Percentiles rank a stretch among this genome's conserved stretches.
These are phyloP conservation scores for Blastobotrys persicus DNA, from an alignment of 1,139 yeast genomes.

Conservation along the genomic window DNA sequence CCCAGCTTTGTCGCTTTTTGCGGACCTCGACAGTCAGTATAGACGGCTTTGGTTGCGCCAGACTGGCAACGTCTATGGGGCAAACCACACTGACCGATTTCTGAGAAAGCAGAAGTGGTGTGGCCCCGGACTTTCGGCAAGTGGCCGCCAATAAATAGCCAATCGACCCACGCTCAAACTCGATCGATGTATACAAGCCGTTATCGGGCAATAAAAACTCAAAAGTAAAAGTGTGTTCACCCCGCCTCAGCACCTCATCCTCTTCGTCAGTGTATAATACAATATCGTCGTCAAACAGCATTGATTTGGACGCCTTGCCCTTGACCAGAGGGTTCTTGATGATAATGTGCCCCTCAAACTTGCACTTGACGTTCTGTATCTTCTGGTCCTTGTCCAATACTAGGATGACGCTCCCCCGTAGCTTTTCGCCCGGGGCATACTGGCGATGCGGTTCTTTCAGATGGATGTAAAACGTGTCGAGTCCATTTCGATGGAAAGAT, in stretches of 20 bases:
- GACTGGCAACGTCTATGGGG: slow-evolving; percentile 68
- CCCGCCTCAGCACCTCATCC: slow-evolving; percentile 38
- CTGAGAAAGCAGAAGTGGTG: slow-evolving; percentile 29
- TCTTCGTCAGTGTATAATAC: slow-evolving; percentile 46
- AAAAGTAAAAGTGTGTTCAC: slow-evolving; percentile 87
- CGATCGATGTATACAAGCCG: slow-evolving; percentile 69
- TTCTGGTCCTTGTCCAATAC: slow-evolving; percentile 30
- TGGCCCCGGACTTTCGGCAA: slow-evolving; percentile 39
- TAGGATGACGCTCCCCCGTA: slow-evolving; percentile 42
- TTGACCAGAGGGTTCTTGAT: slow-evolving; percentile 45
- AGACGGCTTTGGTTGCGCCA: slow-evolving; percentile 69
- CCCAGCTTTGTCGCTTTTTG: slow-evolving; percentile 33
- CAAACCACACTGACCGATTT: slow-evolving; percentile 59
- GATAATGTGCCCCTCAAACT: slow-evolving; percentile 33
- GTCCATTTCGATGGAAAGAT: slow-evolving; percentile 14
- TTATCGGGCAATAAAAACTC: slow-evolving; percentile 72
- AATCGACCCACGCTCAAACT: slow-evolving; percentile 85
- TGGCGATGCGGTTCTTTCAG: slow-evolving; percentile 71
- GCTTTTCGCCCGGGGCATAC: slow-evolving; percentile 65
- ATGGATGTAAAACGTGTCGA: slow-evolving; percentile 60
- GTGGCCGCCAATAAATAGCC: slow-evolving; percentile 61
- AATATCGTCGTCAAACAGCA: slow-evolving; percentile 62
- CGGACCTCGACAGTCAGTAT: slow-evolving; percentile 55
- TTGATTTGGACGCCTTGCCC: slow-evolving; percentile 36
- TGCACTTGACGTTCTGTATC: slow-evolving; percentile 29